Conservation (phyloP, 352 stramenopile genomes). For the Globisporangium solare region DNA sequence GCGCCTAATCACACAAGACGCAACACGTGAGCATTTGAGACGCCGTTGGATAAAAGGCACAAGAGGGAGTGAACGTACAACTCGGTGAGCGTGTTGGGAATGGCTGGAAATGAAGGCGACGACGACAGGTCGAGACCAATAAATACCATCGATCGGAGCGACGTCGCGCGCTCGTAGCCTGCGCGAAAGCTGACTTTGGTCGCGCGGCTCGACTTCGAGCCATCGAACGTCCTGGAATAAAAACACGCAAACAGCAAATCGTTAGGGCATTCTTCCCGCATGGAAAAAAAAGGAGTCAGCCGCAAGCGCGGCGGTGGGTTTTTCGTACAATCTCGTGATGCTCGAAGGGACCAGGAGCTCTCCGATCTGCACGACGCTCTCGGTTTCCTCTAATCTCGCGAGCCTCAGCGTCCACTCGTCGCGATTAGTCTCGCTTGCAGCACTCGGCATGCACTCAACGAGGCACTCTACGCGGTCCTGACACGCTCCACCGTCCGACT, state of each 20-base stretch:
- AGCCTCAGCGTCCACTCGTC: not conserved
- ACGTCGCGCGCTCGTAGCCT: conserved; percentile 2
- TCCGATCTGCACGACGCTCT: not conserved
- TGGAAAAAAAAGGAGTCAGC: too few relatives aligned
- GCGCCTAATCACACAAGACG: not conserved
- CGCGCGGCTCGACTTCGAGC: not conserved
- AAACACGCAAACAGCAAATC: not conserved
- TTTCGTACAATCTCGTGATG: conserved; percentile 1
- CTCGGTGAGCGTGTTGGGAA: conserved; percentile 18
- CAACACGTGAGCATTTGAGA: not conserved
- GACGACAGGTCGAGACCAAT: conserved; percentile 29
- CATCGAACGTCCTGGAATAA: conserved; percentile 7
- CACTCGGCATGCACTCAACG: conserved; percentile 3
- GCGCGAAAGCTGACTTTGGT: conserved; percentile 1
- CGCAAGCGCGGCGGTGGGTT: too few relatives aligned
- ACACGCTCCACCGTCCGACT: not conserved
- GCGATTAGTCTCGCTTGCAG: not conserved
- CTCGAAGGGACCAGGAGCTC: not conserved
- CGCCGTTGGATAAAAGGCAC: not conserved
- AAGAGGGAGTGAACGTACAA: conserved; percentile 8
- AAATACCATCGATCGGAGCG: conserved; percentile 20
- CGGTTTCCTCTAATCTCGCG: not conserved
- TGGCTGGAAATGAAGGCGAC: conserved; percentile 12
- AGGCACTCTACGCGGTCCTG: conserved; percentile 4
- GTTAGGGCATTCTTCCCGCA: not conserved